Evolutionary conservation across 768 basidiomycete species (phyloP).

Genomic region (Lactarius deliciosus): DNA sequence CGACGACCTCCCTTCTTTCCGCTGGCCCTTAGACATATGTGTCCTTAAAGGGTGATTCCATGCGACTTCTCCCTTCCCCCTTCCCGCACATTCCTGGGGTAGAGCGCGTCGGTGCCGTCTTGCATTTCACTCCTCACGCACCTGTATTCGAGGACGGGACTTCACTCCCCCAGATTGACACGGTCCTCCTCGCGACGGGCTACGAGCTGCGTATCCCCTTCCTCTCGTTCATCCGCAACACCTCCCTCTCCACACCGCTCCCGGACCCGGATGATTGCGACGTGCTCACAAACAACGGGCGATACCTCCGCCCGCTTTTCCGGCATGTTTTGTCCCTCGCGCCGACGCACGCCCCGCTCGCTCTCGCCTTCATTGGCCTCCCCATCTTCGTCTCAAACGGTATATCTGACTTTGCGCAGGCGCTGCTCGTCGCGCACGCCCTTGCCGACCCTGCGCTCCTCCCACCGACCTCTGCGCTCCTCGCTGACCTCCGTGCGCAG

Average conservation of each 20-base stretch:
- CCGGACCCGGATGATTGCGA: slow-evolving; percentile 13
- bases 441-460: slow-evolving; percentile 46
- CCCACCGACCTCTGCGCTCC: slow-evolving; percentile 40
- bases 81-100: background rate
- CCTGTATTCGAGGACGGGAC: slow-evolving; percentile 41
- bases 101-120: background rate
- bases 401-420: slow-evolving; percentile 51
- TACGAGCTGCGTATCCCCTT: slow-evolving; percentile 57
- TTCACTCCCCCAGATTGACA: background rate
- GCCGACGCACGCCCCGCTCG: slow-evolving; percentile 47
- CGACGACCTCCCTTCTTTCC: background rate
- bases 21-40: slow-evolving; percentile 25
- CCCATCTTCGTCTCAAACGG: slow-evolving; percentile 49
- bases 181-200: slow-evolving; percentile 53
- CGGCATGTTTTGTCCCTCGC: slow-evolving; percentile 53
- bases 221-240: slow-evolving; percentile 34
- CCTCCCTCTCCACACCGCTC: slow-evolving; percentile 18
- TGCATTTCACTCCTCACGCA: slow-evolving; percentile 29
- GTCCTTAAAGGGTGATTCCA: background rate
- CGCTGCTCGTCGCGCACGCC: slow-evolving; percentile 46
- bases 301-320: slow-evolving; percentile 56
- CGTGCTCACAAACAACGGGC: slow-evolving; percentile 47
- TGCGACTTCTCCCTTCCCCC: slow-evolving; percentile 5
- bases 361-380: slow-evolving; percentile 56
- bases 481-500: slow-evolving; percentile 27